Percentiles rank a stretch among this genome's conserved stretches.
Conservation (phyloP, 1,284 basidiomycete genomes). For the Fomitopsis betulina region DNA sequence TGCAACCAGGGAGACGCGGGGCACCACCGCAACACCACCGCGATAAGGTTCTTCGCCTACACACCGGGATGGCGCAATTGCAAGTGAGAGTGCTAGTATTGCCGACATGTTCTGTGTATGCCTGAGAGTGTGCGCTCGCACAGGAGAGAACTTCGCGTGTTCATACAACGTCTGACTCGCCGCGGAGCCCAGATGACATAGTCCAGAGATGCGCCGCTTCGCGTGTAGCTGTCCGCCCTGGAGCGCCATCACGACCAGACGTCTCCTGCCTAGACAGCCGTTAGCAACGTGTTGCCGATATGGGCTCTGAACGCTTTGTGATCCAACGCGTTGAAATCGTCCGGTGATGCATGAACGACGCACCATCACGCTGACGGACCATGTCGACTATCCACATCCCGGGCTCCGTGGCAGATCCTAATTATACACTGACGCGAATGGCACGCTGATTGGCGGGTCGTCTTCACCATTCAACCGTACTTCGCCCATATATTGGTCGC, state of each 20-base stretch:
- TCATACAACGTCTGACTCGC: background rate
- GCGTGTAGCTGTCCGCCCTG: background rate
- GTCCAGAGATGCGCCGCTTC: background rate
- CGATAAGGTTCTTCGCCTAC: constrained; percentile 23
- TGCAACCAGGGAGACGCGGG: constrained; percentile 22
- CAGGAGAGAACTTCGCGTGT: background rate
- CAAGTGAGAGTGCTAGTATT: background rate
- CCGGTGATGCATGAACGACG: background rate
- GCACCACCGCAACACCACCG: constrained; percentile 26
- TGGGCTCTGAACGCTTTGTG: background rate
- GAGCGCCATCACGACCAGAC: background rate
- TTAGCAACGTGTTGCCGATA: too few relatives aligned
- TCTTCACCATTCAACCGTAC: constrained; percentile 21
- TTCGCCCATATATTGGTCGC: constrained; percentile 24
- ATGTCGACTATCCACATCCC: constrained; percentile 27
- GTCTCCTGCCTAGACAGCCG: background rate
- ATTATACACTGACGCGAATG: constrained; percentile 23
- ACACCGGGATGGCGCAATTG: constrained; percentile 23
- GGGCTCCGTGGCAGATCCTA: too few relatives aligned
- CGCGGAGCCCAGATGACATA: background rate
- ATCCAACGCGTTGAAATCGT: background rate
- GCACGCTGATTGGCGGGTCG: constrained; percentile 20
- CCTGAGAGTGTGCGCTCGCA: background rate
- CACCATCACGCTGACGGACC: constrained; percentile 16
- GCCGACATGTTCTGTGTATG: background rate